phyloP scores from a whole-genome alignment of 176 grass and related monocot genomes.

The Oryza australiensis region DNA sequence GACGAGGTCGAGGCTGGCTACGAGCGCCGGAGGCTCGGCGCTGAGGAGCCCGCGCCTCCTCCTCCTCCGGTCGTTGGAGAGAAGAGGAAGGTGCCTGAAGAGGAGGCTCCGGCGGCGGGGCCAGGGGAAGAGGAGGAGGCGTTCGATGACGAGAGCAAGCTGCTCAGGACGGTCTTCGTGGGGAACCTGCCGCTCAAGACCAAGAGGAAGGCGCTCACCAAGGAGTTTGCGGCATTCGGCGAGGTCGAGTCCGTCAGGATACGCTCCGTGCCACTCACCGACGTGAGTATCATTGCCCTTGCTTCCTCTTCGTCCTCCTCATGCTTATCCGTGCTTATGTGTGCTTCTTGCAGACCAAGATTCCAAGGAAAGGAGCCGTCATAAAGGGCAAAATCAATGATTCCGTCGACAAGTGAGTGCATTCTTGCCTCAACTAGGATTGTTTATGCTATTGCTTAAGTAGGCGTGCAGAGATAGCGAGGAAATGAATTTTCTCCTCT shows the following conservation, averaged over 20 bases:
- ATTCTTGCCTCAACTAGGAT: not conserved
- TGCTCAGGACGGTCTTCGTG: slow-evolving; percentile 87
- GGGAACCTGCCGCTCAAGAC: slow-evolving; percentile 84
- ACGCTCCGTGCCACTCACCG: slow-evolving; percentile 76
- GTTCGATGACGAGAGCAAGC: slow-evolving; percentile 83
- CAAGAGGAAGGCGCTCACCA: slow-evolving; percentile 65
- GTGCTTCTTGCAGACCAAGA: slow-evolving; percentile 65
- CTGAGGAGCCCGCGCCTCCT: not conserved
- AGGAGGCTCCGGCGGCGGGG: slow-evolving; percentile 21
- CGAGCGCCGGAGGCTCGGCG: slow-evolving; percentile 15
- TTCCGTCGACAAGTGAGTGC: slow-evolving; percentile 61
- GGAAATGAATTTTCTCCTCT: not conserved
- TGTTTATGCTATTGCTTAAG: not conserved
- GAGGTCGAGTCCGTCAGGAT: slow-evolving; percentile 82
- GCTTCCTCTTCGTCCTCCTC: not conserved
- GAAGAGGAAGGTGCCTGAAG: slow-evolving; percentile 77
- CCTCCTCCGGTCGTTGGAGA: slow-evolving; percentile 36
- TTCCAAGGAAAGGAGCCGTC: slow-evolving; percentile 73
- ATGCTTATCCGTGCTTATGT: not conserved
- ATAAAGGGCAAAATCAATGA: slow-evolving; percentile 78
- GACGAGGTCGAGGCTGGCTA: slow-evolving; percentile 43
- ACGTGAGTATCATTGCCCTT: slow-evolving; percentile 58
- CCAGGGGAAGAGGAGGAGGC: slow-evolving; percentile 44
- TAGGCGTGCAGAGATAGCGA: not conserved
- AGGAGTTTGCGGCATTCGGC: slow-evolving; percentile 73